phyloP scores from a whole-genome alignment of 805 yeast species.

The Yamadazyma nakazawae region DNA sequence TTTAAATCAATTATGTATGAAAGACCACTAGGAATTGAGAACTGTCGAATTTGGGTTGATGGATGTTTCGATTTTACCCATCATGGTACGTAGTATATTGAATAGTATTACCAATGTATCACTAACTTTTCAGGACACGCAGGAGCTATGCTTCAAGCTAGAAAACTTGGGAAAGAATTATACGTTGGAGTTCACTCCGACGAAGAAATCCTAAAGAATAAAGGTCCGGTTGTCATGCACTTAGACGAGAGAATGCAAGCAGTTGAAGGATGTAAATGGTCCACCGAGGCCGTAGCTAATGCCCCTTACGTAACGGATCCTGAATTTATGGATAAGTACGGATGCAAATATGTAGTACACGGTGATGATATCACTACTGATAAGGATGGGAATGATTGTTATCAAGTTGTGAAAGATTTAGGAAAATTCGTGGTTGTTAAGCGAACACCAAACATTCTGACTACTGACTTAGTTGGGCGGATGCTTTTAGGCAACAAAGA shows the following conservation, averaged over 20 bases:
- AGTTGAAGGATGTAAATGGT: constrained; percentile 89
- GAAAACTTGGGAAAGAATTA: constrained; percentile 72
- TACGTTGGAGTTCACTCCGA: constrained; percentile 91
- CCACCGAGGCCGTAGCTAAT: constrained; percentile 59
- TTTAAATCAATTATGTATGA: constrained; percentile 26
- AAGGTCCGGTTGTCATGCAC: constrained; percentile 93
- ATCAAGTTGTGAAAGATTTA: constrained; percentile 73
- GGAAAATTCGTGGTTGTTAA: constrained; percentile 91
- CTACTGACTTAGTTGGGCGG: constrained; percentile 91
- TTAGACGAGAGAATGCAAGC: constrained; percentile 78
- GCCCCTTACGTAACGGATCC: constrained; percentile 97
- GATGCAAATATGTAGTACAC: constrained; percentile 91
- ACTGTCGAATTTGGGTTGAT: constrained; percentile 82
- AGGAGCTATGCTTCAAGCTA: constrained; percentile 93
- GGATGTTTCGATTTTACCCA: constrained; percentile 98
- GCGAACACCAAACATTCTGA: constrained; percentile 89
- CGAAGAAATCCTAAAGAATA: constrained; percentile 75
- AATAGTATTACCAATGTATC: neutral
- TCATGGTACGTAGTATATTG: constrained; percentile 56
- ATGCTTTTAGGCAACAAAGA: constrained; percentile 61
- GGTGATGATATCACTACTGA: constrained; percentile 98
- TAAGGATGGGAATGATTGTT: constrained; percentile 92
- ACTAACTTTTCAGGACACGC: constrained; percentile 58
- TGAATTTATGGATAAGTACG: constrained; percentile 64
- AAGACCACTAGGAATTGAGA: constrained; percentile 41